These are phyloP conservation scores for Fusarium pseudocircinatum DNA, from an alignment of 2,329 filamentous ascomycete species.

Conservation along the genomic window DNA sequence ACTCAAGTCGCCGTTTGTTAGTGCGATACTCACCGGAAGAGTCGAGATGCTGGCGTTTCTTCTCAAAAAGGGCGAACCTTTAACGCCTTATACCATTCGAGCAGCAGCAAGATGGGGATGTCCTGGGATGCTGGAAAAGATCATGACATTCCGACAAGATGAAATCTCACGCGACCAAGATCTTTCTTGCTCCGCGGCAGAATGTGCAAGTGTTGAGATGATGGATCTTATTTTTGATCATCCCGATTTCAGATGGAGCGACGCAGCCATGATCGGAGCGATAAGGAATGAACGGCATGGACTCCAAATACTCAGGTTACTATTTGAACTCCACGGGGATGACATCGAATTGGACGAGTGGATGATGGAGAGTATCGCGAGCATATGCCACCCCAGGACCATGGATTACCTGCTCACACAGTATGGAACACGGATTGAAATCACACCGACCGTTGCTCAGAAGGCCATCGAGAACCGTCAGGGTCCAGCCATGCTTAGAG, in stretches of 20 bases:
- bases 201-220: constrained; percentile 13
- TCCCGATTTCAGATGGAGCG: constrained; percentile 15
- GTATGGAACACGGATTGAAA: constrained; percentile 8
- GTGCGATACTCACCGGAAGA: constrained; percentile 22
- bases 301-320: constrained; percentile 3
- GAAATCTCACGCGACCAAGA: constrained; percentile 25
- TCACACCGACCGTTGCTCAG: constrained; percentile 14
- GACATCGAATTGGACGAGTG: constrained; percentile 16
- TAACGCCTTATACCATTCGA: constrained; percentile 19
- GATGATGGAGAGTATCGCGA: constrained; percentile 26
- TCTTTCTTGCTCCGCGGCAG: constrained; percentile 17
- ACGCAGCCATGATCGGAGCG: constrained; percentile 20
- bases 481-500: constrained; percentile 22
- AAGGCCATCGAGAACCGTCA: constrained; percentile 25
- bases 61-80: constrained; percentile 13
- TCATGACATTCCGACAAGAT: constrained; percentile 15
- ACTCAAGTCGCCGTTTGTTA: constrained; percentile 17
- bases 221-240: constrained; percentile 17
- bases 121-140: constrained; percentile 16
- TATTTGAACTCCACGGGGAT: constrained; percentile 12
- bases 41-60: constrained; percentile 27
- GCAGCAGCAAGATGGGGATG: constrained; percentile 22
- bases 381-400: constrained; percentile 10
- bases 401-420: constrained; percentile 24
- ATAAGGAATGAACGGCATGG: constrained; percentile 16